These are phyloP conservation scores for Neofusicoccum parvum DNA, from an alignment of 2,329 filamentous ascomycete genomes.

Conservation along the genomic window DNA sequence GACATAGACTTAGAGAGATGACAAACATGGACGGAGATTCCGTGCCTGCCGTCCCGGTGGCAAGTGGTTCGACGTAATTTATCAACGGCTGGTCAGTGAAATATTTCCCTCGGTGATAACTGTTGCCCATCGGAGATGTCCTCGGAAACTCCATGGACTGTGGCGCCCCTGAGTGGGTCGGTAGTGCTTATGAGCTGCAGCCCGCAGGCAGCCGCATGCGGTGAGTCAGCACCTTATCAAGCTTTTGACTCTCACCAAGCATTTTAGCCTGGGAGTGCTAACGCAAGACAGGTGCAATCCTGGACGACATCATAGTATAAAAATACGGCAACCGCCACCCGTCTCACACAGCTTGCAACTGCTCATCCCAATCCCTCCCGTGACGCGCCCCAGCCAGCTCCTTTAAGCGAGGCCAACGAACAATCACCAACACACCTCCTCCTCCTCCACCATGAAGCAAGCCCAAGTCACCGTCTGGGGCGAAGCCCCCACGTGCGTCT, in stretches of 20 bases:
- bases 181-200: no score
- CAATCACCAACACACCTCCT: not conserved
- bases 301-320: not conserved
- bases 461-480: slow-evolving; percentile 48
- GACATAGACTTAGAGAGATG: no score
- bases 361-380: no score
- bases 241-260: not conserved
- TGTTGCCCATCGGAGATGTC: no score
- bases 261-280: not conserved
- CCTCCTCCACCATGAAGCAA: slow-evolving; percentile 36
- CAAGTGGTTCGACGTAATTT: no score
- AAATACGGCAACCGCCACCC: not conserved
- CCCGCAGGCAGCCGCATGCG: not conserved
- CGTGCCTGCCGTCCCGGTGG: no score
- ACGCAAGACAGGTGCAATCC: not conserved
- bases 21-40: no score
- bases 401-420: not conserved
- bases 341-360: no score
- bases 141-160: no score
- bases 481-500: slow-evolving; percentile 35
- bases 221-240: not conserved
- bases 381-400: not conserved
- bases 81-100: no score
- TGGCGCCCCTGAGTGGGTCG: no score
- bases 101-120: no score